phyloP scores from a whole-genome alignment of 257 asterid genomes.

The Penstemon eatonii region DNA sequence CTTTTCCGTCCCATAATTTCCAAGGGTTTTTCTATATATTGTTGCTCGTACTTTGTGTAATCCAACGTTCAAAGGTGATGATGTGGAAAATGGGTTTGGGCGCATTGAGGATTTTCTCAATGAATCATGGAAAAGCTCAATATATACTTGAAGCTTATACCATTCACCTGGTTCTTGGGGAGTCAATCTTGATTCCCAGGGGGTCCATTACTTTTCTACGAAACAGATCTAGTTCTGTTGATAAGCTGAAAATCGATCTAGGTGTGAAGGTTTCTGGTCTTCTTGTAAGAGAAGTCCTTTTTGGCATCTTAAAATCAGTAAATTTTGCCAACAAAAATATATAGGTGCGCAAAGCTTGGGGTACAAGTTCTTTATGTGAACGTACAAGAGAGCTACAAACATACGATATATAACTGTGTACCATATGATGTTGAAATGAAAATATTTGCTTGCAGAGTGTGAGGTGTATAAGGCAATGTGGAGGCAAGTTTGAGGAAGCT shows the following conservation, averaged over 20 bases:
- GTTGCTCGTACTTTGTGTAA: slow-evolving; percentile 56
- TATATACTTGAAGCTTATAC: slow-evolving; percentile 23
- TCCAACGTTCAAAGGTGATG: slow-evolving; percentile 38
- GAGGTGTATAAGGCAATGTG: slow-evolving; percentile 91
- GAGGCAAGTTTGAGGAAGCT: slow-evolving; percentile 86
- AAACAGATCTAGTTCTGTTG: slow-evolving; percentile 46
- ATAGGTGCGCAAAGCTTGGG: slow-evolving; percentile 84
- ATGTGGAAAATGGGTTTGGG: slow-evolving; percentile 60
- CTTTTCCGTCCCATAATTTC: slow-evolving; percentile 34
- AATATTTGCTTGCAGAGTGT: slow-evolving; percentile 78
- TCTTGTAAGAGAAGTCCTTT: slow-evolving; percentile 86
- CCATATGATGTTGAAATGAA: slow-evolving; percentile 77
- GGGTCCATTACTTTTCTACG: slow-evolving; percentile 24
- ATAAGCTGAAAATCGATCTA: slow-evolving; percentile 45
- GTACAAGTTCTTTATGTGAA: slow-evolving; percentile 84
- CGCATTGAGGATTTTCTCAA: slow-evolving; percentile 64
- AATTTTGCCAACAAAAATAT: slow-evolving; percentile 53
- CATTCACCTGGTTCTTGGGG: slow-evolving; percentile 26
- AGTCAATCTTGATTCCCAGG: slow-evolving; percentile 17
- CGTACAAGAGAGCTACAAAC: slow-evolving; percentile 70
- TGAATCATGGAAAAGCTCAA: slow-evolving; percentile 65
- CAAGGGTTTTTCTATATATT: slow-evolving; percentile 36
- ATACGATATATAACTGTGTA: slow-evolving; percentile 59
- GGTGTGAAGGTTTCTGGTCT: slow-evolving; percentile 71
- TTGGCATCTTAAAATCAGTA: slow-evolving; percentile 57